These are phyloP conservation scores for Fagus crenata DNA, from an alignment of 306 rosid genomes.

Conservation along the genomic window DNA sequence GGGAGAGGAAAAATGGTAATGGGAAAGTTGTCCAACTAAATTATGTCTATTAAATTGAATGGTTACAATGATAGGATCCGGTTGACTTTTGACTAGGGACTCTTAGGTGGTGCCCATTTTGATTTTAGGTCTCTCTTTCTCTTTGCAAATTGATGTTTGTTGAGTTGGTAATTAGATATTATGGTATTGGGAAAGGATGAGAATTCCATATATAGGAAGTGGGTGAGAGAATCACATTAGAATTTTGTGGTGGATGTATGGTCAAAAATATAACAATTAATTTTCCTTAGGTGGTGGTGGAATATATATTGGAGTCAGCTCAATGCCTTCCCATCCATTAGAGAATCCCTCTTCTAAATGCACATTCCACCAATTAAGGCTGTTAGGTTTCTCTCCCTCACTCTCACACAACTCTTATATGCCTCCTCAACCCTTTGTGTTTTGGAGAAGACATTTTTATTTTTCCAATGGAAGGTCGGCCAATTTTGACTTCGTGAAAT, in stretches of 20 bases:
- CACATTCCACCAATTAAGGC: constrained; percentile 41
- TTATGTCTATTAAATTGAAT: constrained; percentile 35
- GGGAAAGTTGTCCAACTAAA: constrained; percentile 41
- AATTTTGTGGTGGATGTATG: constrained; percentile 50
- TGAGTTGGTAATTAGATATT: constrained; percentile 43
- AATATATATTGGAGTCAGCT: constrained; percentile 59
- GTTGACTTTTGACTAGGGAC: constrained; percentile 55
- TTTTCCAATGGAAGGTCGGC: constrained; percentile 31
- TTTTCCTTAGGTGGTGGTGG: constrained; percentile 41
- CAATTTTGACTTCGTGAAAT: constrained; percentile 48
- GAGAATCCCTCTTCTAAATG: constrained; percentile 26
- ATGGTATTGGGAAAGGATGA: constrained; percentile 50
- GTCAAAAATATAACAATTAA: constrained; percentile 53
- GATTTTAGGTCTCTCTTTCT: neutral
- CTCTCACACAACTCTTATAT: constrained; percentile 14
- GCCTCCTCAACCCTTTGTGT: constrained; percentile 31
- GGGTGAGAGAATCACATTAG: constrained; percentile 30
- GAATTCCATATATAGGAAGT: constrained; percentile 52
- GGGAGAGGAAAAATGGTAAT: constrained; percentile 38
- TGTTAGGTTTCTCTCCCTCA: constrained; percentile 14
- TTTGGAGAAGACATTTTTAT: constrained; percentile 29
- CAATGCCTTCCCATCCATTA: constrained; percentile 45
- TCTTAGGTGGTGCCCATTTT: constrained; percentile 31
- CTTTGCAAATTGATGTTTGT: constrained; percentile 24
- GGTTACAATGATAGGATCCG: constrained; percentile 33